Evolutionary conservation across 164 flowering plant species (phyloP).

Genomic region (Cinnamomum chago): DNA sequence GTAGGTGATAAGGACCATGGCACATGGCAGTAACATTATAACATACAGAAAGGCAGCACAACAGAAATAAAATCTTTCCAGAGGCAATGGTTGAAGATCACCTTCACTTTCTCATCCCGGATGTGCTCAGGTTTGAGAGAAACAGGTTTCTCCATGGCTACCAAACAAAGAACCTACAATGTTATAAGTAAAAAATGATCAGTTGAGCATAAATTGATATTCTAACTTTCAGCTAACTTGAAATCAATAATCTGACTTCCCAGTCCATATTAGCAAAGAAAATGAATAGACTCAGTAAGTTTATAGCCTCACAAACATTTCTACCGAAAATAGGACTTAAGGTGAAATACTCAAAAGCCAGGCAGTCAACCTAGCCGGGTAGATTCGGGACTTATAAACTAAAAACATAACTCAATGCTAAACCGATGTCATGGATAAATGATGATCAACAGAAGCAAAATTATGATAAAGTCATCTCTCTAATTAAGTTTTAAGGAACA

Average conservation of each 20-base stretch:
- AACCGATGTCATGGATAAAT: too few relatives aligned
- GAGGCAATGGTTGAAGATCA: slow-evolving; percentile 9
- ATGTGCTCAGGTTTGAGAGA: slow-evolving; percentile 95
- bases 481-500: too few relatives aligned
- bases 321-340: neutral
- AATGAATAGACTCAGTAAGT: neutral
- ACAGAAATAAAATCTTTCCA: neutral
- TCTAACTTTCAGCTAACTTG: neutral
- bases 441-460: too few relatives aligned
- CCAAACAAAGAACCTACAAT: slow-evolving; percentile 84
- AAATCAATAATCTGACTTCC: neutral
- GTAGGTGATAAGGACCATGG: neutral
- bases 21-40: neutral
- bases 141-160: slow-evolving; percentile 96
- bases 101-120: slow-evolving; percentile 99
- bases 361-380: too few relatives aligned
- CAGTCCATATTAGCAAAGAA: neutral
- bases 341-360: neutral
- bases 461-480: too few relatives aligned
- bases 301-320: neutral
- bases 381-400: too few relatives aligned
- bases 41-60: neutral
- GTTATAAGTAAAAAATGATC: neutral
- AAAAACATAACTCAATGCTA: too few relatives aligned
- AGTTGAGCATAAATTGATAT: neutral